phyloP scores from a whole-genome alignment of 176 grass and related monocot genomes.

The Panicum miliaceum region DNA sequence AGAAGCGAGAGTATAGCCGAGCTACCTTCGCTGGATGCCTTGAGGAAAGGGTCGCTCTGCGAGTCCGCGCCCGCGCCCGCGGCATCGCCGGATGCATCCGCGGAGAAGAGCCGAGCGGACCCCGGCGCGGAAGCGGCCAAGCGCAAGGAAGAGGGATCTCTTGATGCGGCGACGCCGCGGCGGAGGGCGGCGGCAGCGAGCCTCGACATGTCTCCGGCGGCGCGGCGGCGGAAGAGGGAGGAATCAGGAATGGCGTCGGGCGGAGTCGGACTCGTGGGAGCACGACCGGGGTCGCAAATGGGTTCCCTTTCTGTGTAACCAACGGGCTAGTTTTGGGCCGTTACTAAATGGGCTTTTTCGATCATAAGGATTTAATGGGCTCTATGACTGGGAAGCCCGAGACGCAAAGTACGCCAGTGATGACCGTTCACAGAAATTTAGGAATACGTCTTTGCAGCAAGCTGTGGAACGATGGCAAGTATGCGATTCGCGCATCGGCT shows the following conservation, averaged over 20 bases:
- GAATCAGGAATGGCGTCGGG: conserved; percentile 13
- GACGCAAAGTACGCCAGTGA: background rate
- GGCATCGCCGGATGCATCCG: conserved; percentile 37
- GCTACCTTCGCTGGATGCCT: conserved; percentile 49
- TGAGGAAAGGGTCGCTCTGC: conserved; percentile 40
- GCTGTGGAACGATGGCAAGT: background rate
- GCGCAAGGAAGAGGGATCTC: background rate
- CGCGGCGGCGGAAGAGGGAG: conserved; percentile 31
- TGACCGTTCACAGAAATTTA: accelerated
- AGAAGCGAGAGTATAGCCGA: background rate
- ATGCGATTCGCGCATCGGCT: conserved; percentile 27
- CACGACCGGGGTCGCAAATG: background rate
- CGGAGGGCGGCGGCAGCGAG: conserved; percentile 39
- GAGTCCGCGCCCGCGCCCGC: conserved; percentile 43
- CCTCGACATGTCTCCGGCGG: conserved; percentile 54
- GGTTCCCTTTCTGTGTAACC: background rate
- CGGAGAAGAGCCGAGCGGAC: conserved; percentile 41
- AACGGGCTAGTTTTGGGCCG: conserved; percentile 5
- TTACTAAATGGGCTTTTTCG: conserved; percentile 6
- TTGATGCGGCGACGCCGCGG: conserved; percentile 16
- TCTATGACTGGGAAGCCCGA: background rate
- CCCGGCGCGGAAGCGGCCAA: background rate
- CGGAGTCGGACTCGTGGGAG: background rate
- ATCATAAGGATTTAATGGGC: background rate
- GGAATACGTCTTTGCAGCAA: background rate